Base-by-base conservation (phyloP, 768 basidiomycete genomes). In the Calocera cornea region DNA sequence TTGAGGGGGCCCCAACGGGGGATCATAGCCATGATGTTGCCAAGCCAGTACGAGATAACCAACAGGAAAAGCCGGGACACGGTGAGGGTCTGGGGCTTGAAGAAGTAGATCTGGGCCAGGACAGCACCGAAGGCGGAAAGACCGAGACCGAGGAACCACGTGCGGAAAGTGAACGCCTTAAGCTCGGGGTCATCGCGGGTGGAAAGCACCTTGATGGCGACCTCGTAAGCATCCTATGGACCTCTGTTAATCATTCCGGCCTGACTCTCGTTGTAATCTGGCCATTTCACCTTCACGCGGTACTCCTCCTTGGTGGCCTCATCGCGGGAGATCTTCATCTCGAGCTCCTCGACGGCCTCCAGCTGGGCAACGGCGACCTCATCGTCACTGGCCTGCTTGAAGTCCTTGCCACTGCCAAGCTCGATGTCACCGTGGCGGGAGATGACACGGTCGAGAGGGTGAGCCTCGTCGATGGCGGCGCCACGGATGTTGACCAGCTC, bases 91-190 rank as follows among this genome's bases (percentile, higher is more conserved):
- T 73, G 73, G 1, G 74, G 74, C 38, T 75, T 73, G 72, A 76
- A 75, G 68, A 83, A 85, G 81, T 83, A 73, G 40, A 74, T 74
- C 67, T 76, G 77, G 3, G 77, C 76, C 41, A 77, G 71, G 19
- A 77, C 75, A 60, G 73, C 73, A 65, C 71, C 73, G 68, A 76
- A 76, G 60, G 70, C 70, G 22, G 71, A 70, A 38, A 76, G 70
- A 12, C 74, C 75, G 41, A 76, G 68, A 65, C 72, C 73, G 24
- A 76, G 69, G 68, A 74, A 74, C 67, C 72, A 69, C 36, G 71
- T 71, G 40, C 75, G 69, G 70, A 76, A 75, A 12, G 75, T 76
- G 68, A 74, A 54, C 31, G 70, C 73, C 12, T 71, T 72, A 14
- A 72, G 67, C 1, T 65, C 47, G 0, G 70, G 66, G 54, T 74